Conservation (phyloP, 768 basidiomycete genomes). For the Podaxis sp. region DNA sequence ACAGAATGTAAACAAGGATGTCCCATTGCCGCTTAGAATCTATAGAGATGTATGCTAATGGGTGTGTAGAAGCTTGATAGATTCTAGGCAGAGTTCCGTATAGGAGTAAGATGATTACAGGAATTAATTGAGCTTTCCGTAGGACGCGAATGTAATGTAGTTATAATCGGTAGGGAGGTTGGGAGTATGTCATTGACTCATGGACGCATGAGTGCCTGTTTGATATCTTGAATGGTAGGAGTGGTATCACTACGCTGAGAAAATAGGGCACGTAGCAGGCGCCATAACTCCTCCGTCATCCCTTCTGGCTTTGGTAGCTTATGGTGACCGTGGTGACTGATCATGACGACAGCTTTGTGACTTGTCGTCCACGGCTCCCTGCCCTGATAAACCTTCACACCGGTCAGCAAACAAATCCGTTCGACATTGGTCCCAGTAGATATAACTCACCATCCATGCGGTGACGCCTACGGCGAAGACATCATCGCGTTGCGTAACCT, state of each 20-base stretch:
- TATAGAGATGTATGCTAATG: too few relatives aligned
- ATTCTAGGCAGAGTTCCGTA: too few relatives aligned
- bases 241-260: neutral
- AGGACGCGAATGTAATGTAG: too few relatives aligned
- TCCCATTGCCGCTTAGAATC: too few relatives aligned
- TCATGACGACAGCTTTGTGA: neutral
- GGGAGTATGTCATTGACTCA: neutral
- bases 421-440: neutral
- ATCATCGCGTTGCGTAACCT: neutral
- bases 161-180: too few relatives aligned
- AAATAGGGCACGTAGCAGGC: neutral
- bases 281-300: neutral
- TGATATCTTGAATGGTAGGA: neutral
- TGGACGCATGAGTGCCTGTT: neutral
- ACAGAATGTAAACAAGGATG: too few relatives aligned
- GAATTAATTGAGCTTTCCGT: too few relatives aligned
- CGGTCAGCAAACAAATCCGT: neutral
- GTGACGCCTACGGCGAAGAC: neutral
- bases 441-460: conserved; percentile 1
- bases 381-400: neutral
- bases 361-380: neutral
- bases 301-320: neutral
- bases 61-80: too few relatives aligned
- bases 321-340: neutral
- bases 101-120: too few relatives aligned